phyloP scores from a whole-genome alignment of 129 eudicot species.

The Tagetes patula region DNA sequence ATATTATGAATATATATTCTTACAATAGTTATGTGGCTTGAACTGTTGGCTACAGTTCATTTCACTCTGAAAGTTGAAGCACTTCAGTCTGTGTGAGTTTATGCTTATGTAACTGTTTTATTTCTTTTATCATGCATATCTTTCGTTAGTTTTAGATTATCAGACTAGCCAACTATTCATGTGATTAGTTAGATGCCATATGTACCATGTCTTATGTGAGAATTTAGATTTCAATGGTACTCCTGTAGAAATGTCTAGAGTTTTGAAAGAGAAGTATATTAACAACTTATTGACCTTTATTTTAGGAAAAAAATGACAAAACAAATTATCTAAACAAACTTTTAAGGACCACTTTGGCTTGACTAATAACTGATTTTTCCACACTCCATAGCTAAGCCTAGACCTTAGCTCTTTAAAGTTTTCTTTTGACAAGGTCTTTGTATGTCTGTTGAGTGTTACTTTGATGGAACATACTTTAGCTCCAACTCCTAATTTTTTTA shows the following conservation, averaged over 20 bases:
- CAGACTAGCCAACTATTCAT: neutral
- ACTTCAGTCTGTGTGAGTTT: slow-evolving; percentile 9
- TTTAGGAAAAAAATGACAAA: neutral
- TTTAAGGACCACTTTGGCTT: too few species aligned
- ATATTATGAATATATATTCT: neutral
- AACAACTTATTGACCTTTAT: neutral
- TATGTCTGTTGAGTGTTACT: neutral
- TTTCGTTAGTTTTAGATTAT: neutral
- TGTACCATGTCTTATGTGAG: neutral
- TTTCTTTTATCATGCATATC: neutral
- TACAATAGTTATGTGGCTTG: neutral
- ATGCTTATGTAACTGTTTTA: neutral
- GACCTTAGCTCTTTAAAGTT: neutral
- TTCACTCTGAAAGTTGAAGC: neutral
- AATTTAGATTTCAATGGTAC: neutral
- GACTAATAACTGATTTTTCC: too few species aligned
- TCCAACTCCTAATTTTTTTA: neutral
- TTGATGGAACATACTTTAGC: neutral
- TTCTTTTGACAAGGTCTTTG: neutral
- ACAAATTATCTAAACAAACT: neutral
- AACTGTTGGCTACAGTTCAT: neutral
- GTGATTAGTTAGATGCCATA: neutral
- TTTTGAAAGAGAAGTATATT: neutral
- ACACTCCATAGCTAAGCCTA: too few species aligned
- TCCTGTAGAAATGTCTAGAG: neutral